Percentiles rank a stretch among this genome's conserved stretches.
Conservation (phyloP, 2,329 filamentous ascomycete genomes). For the Trichoderma cornu-damae region DNA sequence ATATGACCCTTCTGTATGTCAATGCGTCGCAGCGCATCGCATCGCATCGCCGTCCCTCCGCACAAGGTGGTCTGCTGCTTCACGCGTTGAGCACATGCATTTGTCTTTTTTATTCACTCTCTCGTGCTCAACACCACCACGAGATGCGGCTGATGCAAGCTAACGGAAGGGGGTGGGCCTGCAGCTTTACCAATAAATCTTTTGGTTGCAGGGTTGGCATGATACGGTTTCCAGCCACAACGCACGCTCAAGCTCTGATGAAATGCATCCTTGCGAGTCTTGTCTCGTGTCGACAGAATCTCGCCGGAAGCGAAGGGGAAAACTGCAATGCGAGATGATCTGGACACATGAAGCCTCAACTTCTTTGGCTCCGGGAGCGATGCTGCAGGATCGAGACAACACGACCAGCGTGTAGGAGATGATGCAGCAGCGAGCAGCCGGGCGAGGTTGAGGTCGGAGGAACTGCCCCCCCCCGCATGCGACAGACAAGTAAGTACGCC, state of each 20-base stretch:
- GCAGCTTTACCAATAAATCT: background rate
- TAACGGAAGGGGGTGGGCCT: background rate
- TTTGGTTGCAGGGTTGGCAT: background rate
- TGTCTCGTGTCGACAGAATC: background rate
- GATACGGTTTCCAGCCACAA: background rate
- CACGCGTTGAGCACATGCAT: too few relatives aligned
- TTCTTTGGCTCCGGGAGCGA: background rate
- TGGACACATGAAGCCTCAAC: background rate
- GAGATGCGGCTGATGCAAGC: background rate
- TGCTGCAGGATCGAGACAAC: conserved; percentile 10
- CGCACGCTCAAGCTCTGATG: background rate
- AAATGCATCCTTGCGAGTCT: background rate
- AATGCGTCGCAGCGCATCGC: too few relatives aligned
- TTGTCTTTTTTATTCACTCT: too few relatives aligned
- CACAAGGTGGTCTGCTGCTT: too few relatives aligned
- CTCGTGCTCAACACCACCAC: background rate
- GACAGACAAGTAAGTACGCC: background rate
- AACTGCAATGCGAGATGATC: background rate
- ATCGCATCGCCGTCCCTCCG: too few relatives aligned
- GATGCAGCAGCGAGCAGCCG: background rate
- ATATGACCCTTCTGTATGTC: too few relatives aligned
- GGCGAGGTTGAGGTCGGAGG: background rate
- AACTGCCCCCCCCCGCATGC: background rate
- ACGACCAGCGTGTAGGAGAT: conserved; percentile 6
- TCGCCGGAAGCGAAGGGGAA: background rate